phyloP scores from a whole-genome alignment of 2,329 filamentous ascomycete species.

The Erysiphe pisi region DNA sequence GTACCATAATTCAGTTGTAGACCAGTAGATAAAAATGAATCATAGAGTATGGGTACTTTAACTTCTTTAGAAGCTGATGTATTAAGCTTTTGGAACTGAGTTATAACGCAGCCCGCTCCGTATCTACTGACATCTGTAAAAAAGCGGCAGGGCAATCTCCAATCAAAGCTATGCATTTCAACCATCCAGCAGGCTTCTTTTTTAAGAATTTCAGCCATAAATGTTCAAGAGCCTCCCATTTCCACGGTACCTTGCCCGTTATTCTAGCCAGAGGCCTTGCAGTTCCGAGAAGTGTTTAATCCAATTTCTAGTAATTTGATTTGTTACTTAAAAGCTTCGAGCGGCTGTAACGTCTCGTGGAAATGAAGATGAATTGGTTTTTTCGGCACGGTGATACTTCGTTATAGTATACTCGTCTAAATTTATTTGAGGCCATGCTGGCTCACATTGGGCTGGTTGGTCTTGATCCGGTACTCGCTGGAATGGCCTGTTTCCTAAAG shows the following conservation, averaged over 20 bases:
- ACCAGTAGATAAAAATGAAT: not conserved
- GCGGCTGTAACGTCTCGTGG: not conserved
- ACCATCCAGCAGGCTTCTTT: not conserved
- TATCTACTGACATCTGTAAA: conserved; percentile 6
- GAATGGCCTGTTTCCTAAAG: not conserved
- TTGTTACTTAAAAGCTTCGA: conserved; percentile 14
- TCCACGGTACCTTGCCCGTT: conserved; percentile 19
- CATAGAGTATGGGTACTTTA: not conserved
- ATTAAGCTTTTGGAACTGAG: not conserved
- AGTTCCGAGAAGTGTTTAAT: conserved; percentile 28
- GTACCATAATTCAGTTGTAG: not conserved
- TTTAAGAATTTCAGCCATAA: not conserved
- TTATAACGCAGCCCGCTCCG: conserved; percentile 11
- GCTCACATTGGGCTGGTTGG: not conserved
- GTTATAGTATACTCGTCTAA: not conserved
- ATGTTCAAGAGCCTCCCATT: conserved; percentile 11
- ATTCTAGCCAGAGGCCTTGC: conserved; percentile 17
- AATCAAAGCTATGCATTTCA: not conserved
- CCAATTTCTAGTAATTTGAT: conserved; percentile 23
- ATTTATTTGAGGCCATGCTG: not conserved
- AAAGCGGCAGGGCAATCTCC: not conserved
- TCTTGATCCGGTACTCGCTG: conserved; percentile 1
- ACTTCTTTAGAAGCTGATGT: not conserved
- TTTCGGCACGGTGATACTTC: not conserved
- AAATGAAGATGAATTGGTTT: conserved; percentile 6